These are phyloP conservation scores for Trichoderma brevicompactum DNA, from an alignment of 2,329 filamentous ascomycete genomes.

Conservation along the genomic window DNA sequence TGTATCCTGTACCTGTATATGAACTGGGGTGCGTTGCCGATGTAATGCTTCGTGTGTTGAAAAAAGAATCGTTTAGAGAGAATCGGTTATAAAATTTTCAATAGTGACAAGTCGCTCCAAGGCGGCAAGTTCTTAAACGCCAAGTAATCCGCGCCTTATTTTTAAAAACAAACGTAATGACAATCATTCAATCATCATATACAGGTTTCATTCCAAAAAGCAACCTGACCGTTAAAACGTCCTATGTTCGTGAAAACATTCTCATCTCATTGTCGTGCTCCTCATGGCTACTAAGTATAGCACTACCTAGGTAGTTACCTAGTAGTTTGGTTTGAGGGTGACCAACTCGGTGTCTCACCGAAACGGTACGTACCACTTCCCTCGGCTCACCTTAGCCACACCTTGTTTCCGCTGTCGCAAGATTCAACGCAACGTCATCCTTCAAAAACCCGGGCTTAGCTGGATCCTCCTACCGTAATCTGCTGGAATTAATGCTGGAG, in stretches of 20 bases:
- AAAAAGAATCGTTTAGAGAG: neutral
- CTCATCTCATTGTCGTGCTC: no score
- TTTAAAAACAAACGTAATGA: no score
- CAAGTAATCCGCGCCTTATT: no score
- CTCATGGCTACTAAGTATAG: neutral
- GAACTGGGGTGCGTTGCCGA: neutral
- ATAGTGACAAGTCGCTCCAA: no score
- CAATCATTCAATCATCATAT: no score
- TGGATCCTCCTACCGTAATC: neutral
- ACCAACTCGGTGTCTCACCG: conserved; percentile 12
- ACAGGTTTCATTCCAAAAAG: no score
- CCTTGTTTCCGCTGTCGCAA: conserved; percentile 24
- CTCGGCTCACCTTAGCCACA: conserved; percentile 22
- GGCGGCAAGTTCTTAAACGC: no score
- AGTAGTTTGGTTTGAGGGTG: no score
- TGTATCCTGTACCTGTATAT: neutral
- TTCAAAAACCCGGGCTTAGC: neutral
- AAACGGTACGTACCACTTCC: conserved; percentile 24
- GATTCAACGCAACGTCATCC: conserved; percentile 29
- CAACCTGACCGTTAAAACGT: no score
- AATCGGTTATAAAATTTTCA: neutral
- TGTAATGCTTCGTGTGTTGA: neutral
- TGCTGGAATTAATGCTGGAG: neutral
- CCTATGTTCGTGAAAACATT: no score
- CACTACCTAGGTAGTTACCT: no score